Base-by-base conservation (phyloP, 768 basidiomycete genomes). In the Amanita brunnescens region DNA sequence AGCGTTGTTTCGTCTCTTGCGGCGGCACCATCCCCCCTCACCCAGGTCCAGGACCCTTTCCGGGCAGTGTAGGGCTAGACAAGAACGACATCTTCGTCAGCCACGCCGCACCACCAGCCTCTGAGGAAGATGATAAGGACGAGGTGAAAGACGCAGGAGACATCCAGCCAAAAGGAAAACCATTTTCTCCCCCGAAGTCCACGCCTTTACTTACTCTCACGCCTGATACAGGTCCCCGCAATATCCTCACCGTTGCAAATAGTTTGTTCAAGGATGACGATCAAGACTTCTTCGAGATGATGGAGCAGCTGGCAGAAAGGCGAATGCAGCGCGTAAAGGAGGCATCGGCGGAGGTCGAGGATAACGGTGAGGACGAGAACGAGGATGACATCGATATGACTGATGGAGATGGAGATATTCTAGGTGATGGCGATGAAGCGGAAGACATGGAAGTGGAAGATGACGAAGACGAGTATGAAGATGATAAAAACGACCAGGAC, bases 211-310 rank as follows among this genome's bases (percentile, higher is more conserved):
- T 44, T 49, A 37, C 24, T 47, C 51, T 46, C 49, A 54, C 34
- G 13, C 38, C 20, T 51, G 39, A 42, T 41, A 49, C 57, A 87
- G 86, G 84, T 50, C 85, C 85, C 66, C 93, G 91, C 61, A 94
- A 93, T 61, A 97, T 99, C 64, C 77, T 99, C 41, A 99, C 96
- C 18, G 95, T 99, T 48, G 96, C 96, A 41, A 96, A 99, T 63
- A 95, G 98, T 70, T 79, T 99, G 40, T 76, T 99, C 59, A 96
- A 96, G 76, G 97, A 98, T 61, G 94, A 99, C 61, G 95, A 94
- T 2, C 91, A 93, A 62, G 96, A 96, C 72, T 99, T 99, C 72
- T 71, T 99, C 60, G 96, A 99, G 74, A 99, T 99, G 96, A 99
- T 99, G 96, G 96, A 98, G 66, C 92, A 95, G 68, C 79, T 99